These are phyloP conservation scores for Pascua sp. DNA, from an alignment of 1,284 basidiomycete species.

Conservation along the genomic window DNA sequence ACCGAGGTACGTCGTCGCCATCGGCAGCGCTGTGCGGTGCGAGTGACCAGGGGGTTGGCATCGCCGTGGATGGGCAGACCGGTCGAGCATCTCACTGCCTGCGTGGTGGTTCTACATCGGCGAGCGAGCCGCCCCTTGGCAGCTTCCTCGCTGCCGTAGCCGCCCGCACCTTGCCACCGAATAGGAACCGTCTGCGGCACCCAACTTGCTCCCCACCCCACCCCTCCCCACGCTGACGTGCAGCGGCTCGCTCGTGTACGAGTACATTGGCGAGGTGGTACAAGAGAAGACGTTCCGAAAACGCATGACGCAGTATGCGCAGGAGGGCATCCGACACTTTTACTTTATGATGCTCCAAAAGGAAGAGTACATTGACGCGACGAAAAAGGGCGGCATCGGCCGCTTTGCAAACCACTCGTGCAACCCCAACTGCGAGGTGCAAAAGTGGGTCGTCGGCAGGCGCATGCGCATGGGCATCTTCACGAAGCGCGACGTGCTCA, in stretches of 20 bases:
- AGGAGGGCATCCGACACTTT: conserved; percentile 92
- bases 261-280: conserved; percentile 97
- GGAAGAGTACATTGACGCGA: conserved; percentile 99
- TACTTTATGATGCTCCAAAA: conserved; percentile 99
- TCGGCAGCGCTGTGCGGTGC: conserved; percentile 54
- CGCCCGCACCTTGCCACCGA: too few species aligned
- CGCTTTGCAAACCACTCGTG: conserved; percentile 99
- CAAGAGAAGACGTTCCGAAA: conserved; percentile 81
- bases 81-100: neutral
- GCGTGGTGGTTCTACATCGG: too few species aligned
- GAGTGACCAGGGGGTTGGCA: conserved; percentile 36
- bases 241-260: conserved; percentile 91
- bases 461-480: conserved; percentile 98
- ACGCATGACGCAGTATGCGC: conserved; percentile 89
- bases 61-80: neutral
- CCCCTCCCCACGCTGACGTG: neutral
- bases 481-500: conserved; percentile 74
- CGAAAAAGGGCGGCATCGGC: conserved; percentile 91
- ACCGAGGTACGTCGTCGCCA: conserved; percentile 18
- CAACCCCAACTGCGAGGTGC: conserved; percentile 97
- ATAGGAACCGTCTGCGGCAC: too few species aligned
- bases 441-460: conserved; percentile 93
- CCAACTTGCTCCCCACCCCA: too few species aligned
- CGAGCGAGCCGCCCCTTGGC: neutral
- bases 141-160: neutral